Evolutionary conservation across 768 basidiomycete species (phyloP).

Genomic region (Rhizopogon vinicolor): DNA sequence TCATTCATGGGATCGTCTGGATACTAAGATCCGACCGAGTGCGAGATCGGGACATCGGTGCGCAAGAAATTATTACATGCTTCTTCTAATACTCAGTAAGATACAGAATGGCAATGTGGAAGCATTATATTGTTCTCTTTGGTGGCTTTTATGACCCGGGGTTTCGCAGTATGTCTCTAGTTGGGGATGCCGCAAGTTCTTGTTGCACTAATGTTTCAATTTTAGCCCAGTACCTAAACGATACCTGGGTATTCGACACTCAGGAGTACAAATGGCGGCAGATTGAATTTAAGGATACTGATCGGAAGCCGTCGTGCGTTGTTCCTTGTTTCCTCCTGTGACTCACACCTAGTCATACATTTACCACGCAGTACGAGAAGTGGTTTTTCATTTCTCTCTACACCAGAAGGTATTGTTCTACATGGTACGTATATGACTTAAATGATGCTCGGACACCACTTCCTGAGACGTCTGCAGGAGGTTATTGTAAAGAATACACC

Average conservation of each 20-base stretch:
- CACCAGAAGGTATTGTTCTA: slow-evolving; percentile 71
- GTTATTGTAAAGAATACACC: slow-evolving; percentile 86
- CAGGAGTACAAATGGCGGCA: slow-evolving; percentile 86
- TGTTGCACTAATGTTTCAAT: background rate
- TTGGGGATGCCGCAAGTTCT: background rate
- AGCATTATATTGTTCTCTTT: slow-evolving; percentile 81
- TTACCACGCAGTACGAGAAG: slow-evolving; percentile 51
- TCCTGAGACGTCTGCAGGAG: slow-evolving; percentile 42
- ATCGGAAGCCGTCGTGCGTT: slow-evolving; percentile 68
- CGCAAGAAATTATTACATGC: slow-evolving; percentile 7
- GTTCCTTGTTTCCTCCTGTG: background rate
- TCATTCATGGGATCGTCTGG: slow-evolving; percentile 84
- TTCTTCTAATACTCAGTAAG: background rate
- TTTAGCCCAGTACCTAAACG: slow-evolving; percentile 75
- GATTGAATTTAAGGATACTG: slow-evolving; percentile 67
- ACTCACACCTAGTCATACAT: background rate
- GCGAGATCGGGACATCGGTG: slow-evolving; percentile 83
- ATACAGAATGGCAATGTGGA: slow-evolving; percentile 84
- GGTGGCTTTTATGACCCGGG: slow-evolving; percentile 92
- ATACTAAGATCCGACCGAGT: slow-evolving; percentile 75
- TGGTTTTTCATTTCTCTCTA: slow-evolving; percentile 82
- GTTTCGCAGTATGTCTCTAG: slow-evolving; percentile 52
- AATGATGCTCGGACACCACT: background rate
- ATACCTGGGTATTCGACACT: slow-evolving; percentile 82
- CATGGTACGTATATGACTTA: slow-evolving; percentile 49